Evolutionary conservation across 2,329 filamentous ascomycete genomes (phyloP).

Genomic region (Rhexocercosporidium sp.): DNA sequence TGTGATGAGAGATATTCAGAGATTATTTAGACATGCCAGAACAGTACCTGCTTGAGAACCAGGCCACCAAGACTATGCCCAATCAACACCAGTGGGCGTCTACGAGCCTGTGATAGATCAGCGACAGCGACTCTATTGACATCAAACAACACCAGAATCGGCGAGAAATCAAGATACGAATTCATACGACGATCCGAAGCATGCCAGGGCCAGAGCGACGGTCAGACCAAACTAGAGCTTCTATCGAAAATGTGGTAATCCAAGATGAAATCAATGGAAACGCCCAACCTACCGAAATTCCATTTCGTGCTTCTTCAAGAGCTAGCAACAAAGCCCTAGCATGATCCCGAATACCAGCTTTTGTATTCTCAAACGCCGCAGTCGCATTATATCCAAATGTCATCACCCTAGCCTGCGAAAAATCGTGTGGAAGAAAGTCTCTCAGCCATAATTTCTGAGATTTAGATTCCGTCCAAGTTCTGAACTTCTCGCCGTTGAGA

Average conservation of each 20-base stretch:
- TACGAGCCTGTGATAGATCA: constrained; percentile 9
- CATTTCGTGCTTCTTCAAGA: constrained; percentile 8
- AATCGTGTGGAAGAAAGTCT: constrained; percentile 40
- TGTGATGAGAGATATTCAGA: background rate
- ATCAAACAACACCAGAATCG: too few relatives aligned
- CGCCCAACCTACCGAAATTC: background rate
- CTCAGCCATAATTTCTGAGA: constrained; percentile 37
- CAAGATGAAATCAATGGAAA: too few relatives aligned
- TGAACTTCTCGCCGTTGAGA: constrained; percentile 36
- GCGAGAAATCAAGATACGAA: too few relatives aligned
- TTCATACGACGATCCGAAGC: too few relatives aligned
- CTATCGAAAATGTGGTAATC: too few relatives aligned
- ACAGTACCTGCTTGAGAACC: constrained; percentile 22
- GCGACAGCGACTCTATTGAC: background rate
- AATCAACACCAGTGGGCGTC: constrained; percentile 28
- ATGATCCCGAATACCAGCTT: constrained; percentile 26
- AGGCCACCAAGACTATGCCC: constrained; percentile 30
- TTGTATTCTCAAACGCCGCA: constrained; percentile 19
- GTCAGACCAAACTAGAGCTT: too few relatives aligned
- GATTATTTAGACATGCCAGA: background rate
- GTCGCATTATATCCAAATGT: constrained; percentile 45
- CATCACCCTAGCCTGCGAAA: constrained; percentile 43
- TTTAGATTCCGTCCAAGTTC: constrained; percentile 37
- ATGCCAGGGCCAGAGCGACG: too few relatives aligned
- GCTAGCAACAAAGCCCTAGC: constrained; percentile 24